Evolutionary conservation across 2,329 filamentous ascomycete genomes (phyloP).

Genomic region (Fusarium sp.): DNA sequence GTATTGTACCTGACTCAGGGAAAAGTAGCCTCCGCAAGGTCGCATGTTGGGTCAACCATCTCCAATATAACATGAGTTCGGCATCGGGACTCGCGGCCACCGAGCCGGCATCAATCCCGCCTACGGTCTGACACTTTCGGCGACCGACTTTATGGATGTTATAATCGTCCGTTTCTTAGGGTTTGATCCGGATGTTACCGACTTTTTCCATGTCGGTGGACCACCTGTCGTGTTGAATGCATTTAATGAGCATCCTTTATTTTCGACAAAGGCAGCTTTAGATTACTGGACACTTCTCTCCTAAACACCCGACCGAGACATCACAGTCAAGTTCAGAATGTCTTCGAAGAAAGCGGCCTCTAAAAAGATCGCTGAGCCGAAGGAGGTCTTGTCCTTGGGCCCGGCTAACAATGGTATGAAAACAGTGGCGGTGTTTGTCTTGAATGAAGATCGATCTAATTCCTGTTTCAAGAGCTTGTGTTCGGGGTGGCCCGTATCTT

Average conservation of each 20-base stretch:
- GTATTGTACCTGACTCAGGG: not conserved
- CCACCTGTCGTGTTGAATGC: not conserved
- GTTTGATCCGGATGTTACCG: not conserved
- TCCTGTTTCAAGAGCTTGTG: constrained; percentile 71
- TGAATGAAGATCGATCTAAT: not conserved
- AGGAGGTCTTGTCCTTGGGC: not conserved
- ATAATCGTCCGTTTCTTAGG: not conserved
- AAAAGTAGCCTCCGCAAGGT: not conserved
- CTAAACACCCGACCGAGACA: accelerated
- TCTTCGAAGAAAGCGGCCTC: not conserved
- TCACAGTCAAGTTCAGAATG: not conserved
- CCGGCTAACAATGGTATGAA: not conserved
- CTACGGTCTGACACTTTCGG: not conserved
- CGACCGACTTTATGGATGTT: not conserved
- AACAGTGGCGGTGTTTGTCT: not conserved
- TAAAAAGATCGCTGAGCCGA: not conserved
- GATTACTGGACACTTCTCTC: not conserved
- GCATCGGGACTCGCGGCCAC: not conserved
- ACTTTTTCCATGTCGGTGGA: not conserved
- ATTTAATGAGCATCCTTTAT: not conserved
- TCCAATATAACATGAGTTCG: not conserved
- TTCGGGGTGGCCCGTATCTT: constrained; percentile 98
- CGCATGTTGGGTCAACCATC: not conserved
- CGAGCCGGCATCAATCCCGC: not conserved
- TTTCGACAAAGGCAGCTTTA: not conserved